Evolutionary conservation across 2,329 filamentous ascomycete species (phyloP).

Genomic region (Hypoxylon sp.): DNA sequence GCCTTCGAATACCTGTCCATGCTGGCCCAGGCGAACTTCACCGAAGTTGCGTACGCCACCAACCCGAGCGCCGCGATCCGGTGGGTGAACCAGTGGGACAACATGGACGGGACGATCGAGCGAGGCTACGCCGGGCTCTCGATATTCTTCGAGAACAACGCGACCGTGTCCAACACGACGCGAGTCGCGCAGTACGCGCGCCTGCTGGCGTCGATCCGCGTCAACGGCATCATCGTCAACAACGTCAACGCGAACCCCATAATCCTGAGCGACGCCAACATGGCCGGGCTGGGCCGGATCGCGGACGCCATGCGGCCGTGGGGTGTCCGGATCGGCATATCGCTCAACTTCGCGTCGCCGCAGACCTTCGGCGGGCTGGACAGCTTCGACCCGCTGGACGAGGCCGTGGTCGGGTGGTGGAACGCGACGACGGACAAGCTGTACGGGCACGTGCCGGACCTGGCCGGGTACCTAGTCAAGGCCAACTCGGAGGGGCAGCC

Average conservation of each 20-base stretch:
- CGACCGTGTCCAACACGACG: slow-evolving; percentile 64
- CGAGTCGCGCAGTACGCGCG: slow-evolving; percentile 70
- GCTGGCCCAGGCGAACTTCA: slow-evolving; percentile 53
- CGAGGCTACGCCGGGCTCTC: slow-evolving; percentile 72
- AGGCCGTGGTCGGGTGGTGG: slow-evolving; percentile 69
- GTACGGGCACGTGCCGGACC: slow-evolving; percentile 68
- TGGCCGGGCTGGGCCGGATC: slow-evolving; percentile 67
- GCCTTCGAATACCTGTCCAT: slow-evolving; percentile 73
- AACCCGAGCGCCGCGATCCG: slow-evolving; percentile 60
- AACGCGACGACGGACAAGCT: slow-evolving; percentile 63
- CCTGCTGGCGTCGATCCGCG: slow-evolving; percentile 68
- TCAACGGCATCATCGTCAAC: slow-evolving; percentile 74
- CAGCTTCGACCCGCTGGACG: slow-evolving; percentile 72
- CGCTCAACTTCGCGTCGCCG: slow-evolving; percentile 74
- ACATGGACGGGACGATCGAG: slow-evolving; percentile 72
- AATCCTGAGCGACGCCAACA: slow-evolving; percentile 62
- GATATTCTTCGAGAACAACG: slow-evolving; percentile 70
- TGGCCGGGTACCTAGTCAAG: slow-evolving; percentile 75
- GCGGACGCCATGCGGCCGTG: slow-evolving; percentile 73
- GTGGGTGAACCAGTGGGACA: slow-evolving; percentile 80
- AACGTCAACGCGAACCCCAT: slow-evolving; percentile 75
- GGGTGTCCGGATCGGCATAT: slow-evolving; percentile 70
- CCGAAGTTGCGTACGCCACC: slow-evolving; percentile 61
- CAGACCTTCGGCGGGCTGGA: slow-evolving; percentile 60
- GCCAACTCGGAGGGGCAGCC: slow-evolving; percentile 77